Percentiles rank a stretch among this genome's conserved stretches.
These are phyloP conservation scores for Gnomoniopsis smithogilvyi DNA, from an alignment of 2,329 filamentous ascomycete species.

Conservation along the genomic window DNA sequence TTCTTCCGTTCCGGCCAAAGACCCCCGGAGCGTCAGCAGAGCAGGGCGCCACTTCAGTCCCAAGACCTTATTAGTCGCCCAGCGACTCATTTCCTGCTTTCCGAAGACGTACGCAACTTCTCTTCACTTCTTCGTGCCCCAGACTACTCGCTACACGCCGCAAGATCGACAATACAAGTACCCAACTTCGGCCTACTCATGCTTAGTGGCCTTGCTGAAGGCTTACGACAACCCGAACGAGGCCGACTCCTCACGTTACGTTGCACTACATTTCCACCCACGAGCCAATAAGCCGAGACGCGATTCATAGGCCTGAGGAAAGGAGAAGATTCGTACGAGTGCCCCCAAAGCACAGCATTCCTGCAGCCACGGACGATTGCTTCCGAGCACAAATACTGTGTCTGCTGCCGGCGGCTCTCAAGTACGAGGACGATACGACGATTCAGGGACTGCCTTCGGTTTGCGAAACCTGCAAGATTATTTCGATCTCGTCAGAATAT, in stretches of 20 bases:
- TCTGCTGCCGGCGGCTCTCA: neutral
- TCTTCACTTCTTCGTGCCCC: neutral
- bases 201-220: neutral
- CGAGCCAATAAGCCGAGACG: constrained; percentile 1
- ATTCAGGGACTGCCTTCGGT: neutral
- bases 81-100: neutral
- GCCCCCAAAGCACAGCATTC: constrained; percentile 5
- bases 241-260: constrained; percentile 1
- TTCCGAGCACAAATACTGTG: neutral
- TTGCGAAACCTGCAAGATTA: neutral
- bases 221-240: neutral
- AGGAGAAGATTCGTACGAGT: neutral
- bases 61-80: constrained; percentile 1
- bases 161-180: neutral
- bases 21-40: neutral
- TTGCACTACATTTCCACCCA: constrained; percentile 1
- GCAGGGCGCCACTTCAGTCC: neutral
- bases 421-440: neutral
- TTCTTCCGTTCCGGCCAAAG: constrained; percentile 5
- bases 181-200: neutral
- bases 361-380: constrained; percentile 5
- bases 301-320: neutral
- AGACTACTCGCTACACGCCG: neutral
- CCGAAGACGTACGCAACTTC: neutral
- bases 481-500: neutral